Evolutionary conservation across 441 rosid genomes (phyloP), one percentile per base, ranked within the genome.

Genomic region (Bocquillonia castaneifolia): DNA sequence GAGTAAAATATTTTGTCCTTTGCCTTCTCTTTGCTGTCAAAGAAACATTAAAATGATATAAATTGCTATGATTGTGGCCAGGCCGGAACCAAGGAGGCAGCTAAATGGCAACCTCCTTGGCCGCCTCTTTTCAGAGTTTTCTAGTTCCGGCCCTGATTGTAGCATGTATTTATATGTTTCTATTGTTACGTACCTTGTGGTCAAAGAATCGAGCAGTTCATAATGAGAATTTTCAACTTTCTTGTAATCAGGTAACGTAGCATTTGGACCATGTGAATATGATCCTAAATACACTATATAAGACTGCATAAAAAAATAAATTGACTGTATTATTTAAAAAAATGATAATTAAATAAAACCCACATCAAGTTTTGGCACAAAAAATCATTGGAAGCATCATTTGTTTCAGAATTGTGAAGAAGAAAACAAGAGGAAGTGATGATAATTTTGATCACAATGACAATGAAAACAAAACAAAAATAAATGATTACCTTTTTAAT

Each of bases 231-330:
- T 53, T 6, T 78, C 59, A 25, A 70, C 86, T 0, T 40, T 55
- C 36, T 64, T 59, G 48, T 81, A 59, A 64, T 78, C 81, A 23
- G 74, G 72, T 18, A 59, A 36, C 0, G 77, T 58, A 39, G 77
- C 59, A 9, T 74, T 77, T 10, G 74, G 25, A 29, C 83, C 88
- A 32, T 85, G 81, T n/a, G 80, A 20, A 70, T 84, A 91, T 10
- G 91, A 84, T 67, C 94, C 97, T 74, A 90, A 72, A 75, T 88
- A 88, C 42, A 90, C 94, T 2, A 90, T 51, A 51, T 86, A 90
- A 18, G 94, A 74, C 95, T 88, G 64, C 36, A 28, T 39, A 18
- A 32, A 3, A 56, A 25, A 52, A 50, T 51, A 18, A 28, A 55
- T 1, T 12, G 3, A 25, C 4, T 36, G 9, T 36, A 3, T 36